Evolutionary conservation across 2,329 filamentous ascomycete genomes (phyloP).

Genomic region (Ophiobolus disseminans): DNA sequence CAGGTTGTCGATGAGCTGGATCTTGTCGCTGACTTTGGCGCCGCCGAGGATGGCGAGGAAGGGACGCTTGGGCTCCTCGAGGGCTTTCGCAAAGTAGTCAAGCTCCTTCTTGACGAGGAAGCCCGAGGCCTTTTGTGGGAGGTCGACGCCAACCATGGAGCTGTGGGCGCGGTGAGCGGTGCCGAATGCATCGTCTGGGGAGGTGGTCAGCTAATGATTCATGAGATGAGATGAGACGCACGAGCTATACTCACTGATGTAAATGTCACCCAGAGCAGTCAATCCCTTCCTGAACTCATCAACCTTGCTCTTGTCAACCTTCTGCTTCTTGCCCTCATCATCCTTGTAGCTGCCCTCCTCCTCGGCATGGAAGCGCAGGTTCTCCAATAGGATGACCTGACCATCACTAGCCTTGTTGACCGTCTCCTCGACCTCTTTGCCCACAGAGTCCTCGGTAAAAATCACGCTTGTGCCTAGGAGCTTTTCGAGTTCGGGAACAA

Average conservation of each 20-base stretch:
- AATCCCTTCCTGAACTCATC: conserved; percentile 93
- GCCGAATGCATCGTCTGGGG: conserved; percentile 91
- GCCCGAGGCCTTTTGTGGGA: conserved; percentile 95
- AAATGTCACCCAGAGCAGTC: conserved; percentile 93
- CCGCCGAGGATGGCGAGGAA: conserved; percentile 99
- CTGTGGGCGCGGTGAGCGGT: conserved; percentile 98
- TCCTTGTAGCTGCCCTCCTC: conserved; percentile 98
- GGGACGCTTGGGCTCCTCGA: conserved; percentile 89
- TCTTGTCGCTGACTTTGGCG: conserved; percentile 99
- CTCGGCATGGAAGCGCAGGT: conserved; percentile 97
- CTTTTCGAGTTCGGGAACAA: conserved; percentile 91
- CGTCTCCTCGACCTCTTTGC: conserved; percentile 85
- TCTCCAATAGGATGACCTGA: conserved; percentile 90
- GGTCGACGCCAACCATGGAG: conserved; percentile 96
- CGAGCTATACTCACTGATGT: conserved; percentile 77
- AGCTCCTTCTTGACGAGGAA: conserved; percentile 99
- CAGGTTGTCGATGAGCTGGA: conserved; percentile 98
- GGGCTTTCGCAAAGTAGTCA: conserved; percentile 97
- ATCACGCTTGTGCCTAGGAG: conserved; percentile 83
- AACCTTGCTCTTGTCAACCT: conserved; percentile 93
- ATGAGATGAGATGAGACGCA: neutral
- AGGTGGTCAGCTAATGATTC: neutral
- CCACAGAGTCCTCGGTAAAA: conserved; percentile 90
- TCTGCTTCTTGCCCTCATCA: conserved; percentile 93
- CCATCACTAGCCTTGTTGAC: conserved; percentile 84